Conservation (phyloP, 1,284 basidiomycete species). For the Trametes polyzona region DNA sequence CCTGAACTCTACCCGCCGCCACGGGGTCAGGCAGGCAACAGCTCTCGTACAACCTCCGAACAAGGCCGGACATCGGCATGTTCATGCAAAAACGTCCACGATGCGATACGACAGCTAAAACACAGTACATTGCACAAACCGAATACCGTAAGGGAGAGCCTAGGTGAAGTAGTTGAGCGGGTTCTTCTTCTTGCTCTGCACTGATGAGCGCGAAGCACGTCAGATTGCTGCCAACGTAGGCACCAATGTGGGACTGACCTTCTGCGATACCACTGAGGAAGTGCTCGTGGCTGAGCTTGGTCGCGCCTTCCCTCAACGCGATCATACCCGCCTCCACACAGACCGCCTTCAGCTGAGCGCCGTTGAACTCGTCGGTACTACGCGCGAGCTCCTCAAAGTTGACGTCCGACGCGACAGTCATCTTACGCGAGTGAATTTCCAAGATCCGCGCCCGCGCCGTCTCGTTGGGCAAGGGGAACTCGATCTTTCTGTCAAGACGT, state of each 20-base stretch:
- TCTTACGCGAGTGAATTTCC: conserved; percentile 90
- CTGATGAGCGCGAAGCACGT: conserved; percentile 42
- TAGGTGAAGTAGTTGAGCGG: conserved; percentile 90
- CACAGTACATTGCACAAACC: conserved; percentile 21
- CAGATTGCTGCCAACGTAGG: conserved; percentile 23
- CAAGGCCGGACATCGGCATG: conserved; percentile 6
- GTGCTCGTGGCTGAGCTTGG: conserved; percentile 90
- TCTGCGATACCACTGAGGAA: conserved; percentile 93
- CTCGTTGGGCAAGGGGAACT: conserved; percentile 81
- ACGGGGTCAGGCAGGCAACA: conserved; percentile 10
- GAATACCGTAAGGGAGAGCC: conserved; percentile 24
- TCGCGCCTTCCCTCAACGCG: conserved; percentile 90
- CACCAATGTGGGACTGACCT: conserved; percentile 50
- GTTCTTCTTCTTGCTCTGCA: conserved; percentile 98
- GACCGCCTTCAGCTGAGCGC: conserved; percentile 83
- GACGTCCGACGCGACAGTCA: conserved; percentile 78
- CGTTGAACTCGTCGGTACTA: conserved; percentile 81
- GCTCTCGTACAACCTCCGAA: conserved; percentile 7
- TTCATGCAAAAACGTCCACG: conserved; percentile 14
- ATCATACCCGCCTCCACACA: conserved; percentile 99
- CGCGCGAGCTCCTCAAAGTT: conserved; percentile 80
- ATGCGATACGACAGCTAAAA: conserved; percentile 17
- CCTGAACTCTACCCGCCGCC: conserved; percentile 19
- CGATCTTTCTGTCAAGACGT: conserved; percentile 80
- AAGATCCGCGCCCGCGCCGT: conserved; percentile 74